Conservation (phyloP, 2,329 filamentous ascomycete genomes). For the Aspergillus fumigatiaffinis region DNA sequence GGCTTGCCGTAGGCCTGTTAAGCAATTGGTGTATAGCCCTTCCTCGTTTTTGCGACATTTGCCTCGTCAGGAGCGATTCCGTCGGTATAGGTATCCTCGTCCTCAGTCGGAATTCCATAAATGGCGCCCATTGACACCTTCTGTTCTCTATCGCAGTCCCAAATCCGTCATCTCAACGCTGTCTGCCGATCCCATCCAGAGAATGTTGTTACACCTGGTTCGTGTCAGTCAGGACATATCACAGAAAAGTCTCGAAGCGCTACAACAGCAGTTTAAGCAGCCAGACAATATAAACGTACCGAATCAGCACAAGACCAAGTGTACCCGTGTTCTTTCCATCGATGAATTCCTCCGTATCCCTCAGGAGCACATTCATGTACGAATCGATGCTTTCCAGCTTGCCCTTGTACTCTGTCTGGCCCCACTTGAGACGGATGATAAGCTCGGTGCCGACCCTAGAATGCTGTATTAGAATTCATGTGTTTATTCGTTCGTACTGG, state of each 20-base stretch:
- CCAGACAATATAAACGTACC: too few species aligned
- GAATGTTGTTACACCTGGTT: slow-evolving; percentile 86
- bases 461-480: slow-evolving; percentile 8
- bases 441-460: slow-evolving; percentile 81
- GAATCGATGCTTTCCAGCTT: slow-evolving; percentile 87
- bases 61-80: slow-evolving; percentile 4
- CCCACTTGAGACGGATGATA: slow-evolving; percentile 94
- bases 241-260: too few species aligned
- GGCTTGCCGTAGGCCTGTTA: not conserved
- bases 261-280: too few species aligned
- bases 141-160: slow-evolving; percentile 27
- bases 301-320: slow-evolving; percentile 86
- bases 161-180: slow-evolving; percentile 47
- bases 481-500: not conserved
- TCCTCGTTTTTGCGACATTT: slow-evolving; percentile 3
- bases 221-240: not conserved
- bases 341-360: slow-evolving; percentile 87
- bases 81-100: slow-evolving; percentile 14
- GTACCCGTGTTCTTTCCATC: slow-evolving; percentile 79
- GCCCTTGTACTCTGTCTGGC: slow-evolving; percentile 95
- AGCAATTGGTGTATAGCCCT: not conserved
- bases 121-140: slow-evolving; percentile 17
- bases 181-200: slow-evolving; percentile 71
- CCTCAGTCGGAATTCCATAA: slow-evolving; percentile 6
- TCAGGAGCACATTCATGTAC: slow-evolving; percentile 98